phyloP scores from a whole-genome alignment of 495 filamentous ascomycete genomes.

The Rhypophila decipiens region DNA sequence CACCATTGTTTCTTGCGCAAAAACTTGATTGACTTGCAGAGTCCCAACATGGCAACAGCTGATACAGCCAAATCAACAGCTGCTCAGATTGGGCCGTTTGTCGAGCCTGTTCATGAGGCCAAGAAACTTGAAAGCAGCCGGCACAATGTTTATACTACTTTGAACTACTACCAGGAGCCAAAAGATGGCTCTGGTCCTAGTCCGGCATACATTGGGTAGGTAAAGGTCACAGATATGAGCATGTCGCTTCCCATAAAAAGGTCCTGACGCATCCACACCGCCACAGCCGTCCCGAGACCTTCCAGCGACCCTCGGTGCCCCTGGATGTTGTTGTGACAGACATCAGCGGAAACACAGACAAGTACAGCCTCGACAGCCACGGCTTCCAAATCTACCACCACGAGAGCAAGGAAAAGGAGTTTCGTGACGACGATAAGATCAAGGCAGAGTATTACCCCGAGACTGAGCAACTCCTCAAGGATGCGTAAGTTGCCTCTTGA shows the following conservation, averaged over 20 bases:
- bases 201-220: constrained; percentile 39
- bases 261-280: background rate
- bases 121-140: background rate
- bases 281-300: constrained; percentile 38
- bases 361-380: constrained; percentile 36
- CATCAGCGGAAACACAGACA: constrained; percentile 29
- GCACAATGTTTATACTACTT: constrained; percentile 45
- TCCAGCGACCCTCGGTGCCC: constrained; percentile 32
- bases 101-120: constrained; percentile 5
- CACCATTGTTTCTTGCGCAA: too few relatives aligned
- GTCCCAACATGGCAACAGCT: constrained; percentile 10
- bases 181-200: constrained; percentile 52
- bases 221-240: background rate
- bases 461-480: constrained; percentile 56
- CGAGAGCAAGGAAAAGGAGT: constrained; percentile 50
- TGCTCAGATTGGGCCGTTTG: background rate
- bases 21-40: too few relatives aligned
- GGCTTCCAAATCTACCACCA: constrained; percentile 37
- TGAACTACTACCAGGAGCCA: constrained; percentile 56
- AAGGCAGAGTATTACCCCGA: constrained; percentile 60
- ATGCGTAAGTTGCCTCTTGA: constrained; percentile 46
- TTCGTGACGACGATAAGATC: constrained; percentile 64
- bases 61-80: constrained; percentile 4
- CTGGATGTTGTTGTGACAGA: constrained; percentile 27
- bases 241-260: background rate